Evolutionary conservation across 352 stramenopile genomes (phyloP), one percentile per base, ranked within the genome.

Genomic region (Pythium plurisporium): DNA sequence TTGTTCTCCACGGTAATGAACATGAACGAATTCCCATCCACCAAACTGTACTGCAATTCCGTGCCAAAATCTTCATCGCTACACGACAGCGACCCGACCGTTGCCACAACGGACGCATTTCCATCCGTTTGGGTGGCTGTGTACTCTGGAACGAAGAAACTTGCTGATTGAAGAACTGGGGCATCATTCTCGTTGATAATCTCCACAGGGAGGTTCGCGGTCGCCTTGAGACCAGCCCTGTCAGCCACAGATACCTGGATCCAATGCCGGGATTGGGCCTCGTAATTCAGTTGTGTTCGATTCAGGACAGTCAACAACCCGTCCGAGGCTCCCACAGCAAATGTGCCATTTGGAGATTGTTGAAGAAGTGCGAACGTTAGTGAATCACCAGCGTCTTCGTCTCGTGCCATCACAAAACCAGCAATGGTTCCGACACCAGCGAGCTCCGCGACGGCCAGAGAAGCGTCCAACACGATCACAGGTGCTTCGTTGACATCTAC

Each of bases 401-500:
- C 70, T 1, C 7, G 23, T 3, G 55, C 70, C 0, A 52, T 5
- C 5, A 78, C 43, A 25, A 27, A 59, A 2, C 66, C 70, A 37
- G 57, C 59, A 0, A 14, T 12, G 5, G 55, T 42, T 0, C 62
- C 55, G 0, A 53, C 14, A 12, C 20, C 12, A 1, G 49, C 19
- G n/a, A 64, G 70, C 38, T 87, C 77, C 31, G 46, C 33, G 17
- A 87, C 51, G 25, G 30, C 29, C 11, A 70, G 38, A 7, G 29
- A 23, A 0, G 17, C 47, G 4, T 44, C 59, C 5, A 73, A 54
- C 40, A 30, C 34, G 17, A 81, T 58, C 41, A 37, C 50, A 22
- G 77, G 77, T 4, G 62, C 56, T 69, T 87, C 77, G 40, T 85
- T 85, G 3, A 73, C 58, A 33, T 87, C 66, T 3, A 82, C 57